Evolutionary conservation across 2,329 filamentous ascomycete genomes (phyloP).

Genomic region (Alternaria triticimaculans): DNA sequence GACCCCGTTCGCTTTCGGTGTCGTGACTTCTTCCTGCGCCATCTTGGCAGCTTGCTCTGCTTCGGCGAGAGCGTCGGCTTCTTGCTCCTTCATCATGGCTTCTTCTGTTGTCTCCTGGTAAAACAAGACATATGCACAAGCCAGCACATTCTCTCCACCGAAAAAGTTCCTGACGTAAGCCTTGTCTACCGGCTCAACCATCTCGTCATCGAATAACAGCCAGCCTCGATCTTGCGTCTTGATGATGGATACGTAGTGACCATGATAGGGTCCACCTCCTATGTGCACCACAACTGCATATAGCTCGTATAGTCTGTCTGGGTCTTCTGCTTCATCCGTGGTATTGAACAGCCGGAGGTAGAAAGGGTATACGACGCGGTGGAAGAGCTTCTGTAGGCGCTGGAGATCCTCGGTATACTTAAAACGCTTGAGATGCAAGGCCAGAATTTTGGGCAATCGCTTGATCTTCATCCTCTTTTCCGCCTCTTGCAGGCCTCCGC

Average conservation of each 20-base stretch:
- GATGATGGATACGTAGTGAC: conserved; percentile 96
- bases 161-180: conserved; percentile 97
- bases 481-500: conserved; percentile 93
- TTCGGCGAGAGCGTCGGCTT: conserved; percentile 70
- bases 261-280: conserved; percentile 94
- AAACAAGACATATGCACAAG: conserved; percentile 95
- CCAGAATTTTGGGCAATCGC: conserved; percentile 85
- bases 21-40: conserved; percentile 64
- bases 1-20: conserved; percentile 55
- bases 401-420: conserved; percentile 98
- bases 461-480: conserved; percentile 99
- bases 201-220: conserved; percentile 96
- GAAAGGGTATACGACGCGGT: conserved; percentile 95
- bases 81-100: conserved; percentile 77
- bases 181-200: conserved; percentile 98
- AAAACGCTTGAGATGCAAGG: conserved; percentile 93
- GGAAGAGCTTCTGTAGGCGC: conserved; percentile 92
- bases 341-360: conserved; percentile 97
- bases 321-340: conserved; percentile 91
- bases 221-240: conserved; percentile 96
- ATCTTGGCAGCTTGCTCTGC: conserved; percentile 47
- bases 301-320: conserved; percentile 91
- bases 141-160: conserved; percentile 81
- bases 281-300: conserved; percentile 98
- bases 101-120: conserved; percentile 88